Conservation (phyloP, 2,329 filamentous ascomycete genomes). For the Phaeosphaeriaceae sp. region DNA sequence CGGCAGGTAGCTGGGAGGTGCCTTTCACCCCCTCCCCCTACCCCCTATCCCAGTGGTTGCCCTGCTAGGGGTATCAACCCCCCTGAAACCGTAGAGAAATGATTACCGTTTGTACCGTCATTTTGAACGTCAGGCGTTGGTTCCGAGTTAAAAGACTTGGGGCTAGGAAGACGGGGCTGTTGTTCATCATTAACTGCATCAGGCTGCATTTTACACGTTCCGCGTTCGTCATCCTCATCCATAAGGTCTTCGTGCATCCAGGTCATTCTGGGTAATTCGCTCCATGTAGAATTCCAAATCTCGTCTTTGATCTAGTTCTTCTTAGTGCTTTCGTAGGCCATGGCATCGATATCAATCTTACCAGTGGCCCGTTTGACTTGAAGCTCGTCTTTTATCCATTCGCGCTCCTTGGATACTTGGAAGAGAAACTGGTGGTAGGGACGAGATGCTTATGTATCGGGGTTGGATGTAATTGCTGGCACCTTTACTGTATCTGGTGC, state of each 20-base stretch:
- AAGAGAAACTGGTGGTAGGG: conserved; percentile 16
- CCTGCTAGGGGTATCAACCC: neutral
- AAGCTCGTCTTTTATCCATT: conserved; percentile 14
- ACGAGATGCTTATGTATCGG: conserved; percentile 9
- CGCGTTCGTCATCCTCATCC: conserved; percentile 3
- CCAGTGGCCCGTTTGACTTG: conserved; percentile 2
- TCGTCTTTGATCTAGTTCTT: conserved; percentile 12
- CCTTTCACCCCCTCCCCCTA: neutral
- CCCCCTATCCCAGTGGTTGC: neutral
- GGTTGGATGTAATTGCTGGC: neutral
- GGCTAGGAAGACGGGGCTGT: neutral
- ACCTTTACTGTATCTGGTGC: neutral
- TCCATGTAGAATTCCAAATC: conserved; percentile 17
- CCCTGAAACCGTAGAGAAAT: too few relatives aligned
- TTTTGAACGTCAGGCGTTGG: too few relatives aligned
- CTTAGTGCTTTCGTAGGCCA: conserved; percentile 14
- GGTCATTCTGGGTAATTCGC: conserved; percentile 9
- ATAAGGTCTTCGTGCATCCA: conserved; percentile 13
- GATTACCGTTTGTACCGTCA: too few relatives aligned
- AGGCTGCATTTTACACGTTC: neutral
- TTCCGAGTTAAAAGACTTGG: neutral
- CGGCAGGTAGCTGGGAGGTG: neutral
- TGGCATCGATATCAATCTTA: conserved; percentile 3
- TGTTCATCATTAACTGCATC: conserved; percentile 7
- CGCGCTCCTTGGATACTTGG: conserved; percentile 12